A percentile compares a stretch with the other conserved stretches of the same genome.
Conservation (phyloP, 495 filamentous ascomycete genomes). For the Pseudevernia furfuracea region DNA sequence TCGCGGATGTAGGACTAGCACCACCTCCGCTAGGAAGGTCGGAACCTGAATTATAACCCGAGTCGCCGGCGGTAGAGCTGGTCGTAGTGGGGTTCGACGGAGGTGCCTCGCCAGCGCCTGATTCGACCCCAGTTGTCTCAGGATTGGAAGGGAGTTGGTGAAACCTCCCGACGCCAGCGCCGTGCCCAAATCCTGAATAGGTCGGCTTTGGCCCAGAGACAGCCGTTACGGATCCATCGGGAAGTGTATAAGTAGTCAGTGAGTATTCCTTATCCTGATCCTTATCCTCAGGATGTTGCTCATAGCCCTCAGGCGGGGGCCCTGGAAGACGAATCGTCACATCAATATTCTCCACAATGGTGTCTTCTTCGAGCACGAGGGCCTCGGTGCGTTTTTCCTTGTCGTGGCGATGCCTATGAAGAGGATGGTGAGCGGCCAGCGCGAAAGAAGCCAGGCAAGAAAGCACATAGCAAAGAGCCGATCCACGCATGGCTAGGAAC, state of each 20-base stretch:
- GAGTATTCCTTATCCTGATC: not conserved
- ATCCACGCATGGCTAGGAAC: not conserved
- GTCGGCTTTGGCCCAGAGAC: not conserved
- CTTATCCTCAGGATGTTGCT: not conserved
- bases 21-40: not conserved
- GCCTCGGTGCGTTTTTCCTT: not conserved
- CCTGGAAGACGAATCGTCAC: not conserved
- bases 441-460: not conserved
- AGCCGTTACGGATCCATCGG: not conserved
- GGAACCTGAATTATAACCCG: not conserved
- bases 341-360: not conserved
- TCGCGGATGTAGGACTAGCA: not conserved
- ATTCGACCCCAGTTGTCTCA: too few relatives aligned
- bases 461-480: not conserved
- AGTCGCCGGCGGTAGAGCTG: not conserved
- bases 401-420: not conserved
- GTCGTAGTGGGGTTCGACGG: not conserved
- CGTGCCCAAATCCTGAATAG: not conserved
- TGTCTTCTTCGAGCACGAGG: not conserved
- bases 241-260: not conserved
- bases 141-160: too few relatives aligned
- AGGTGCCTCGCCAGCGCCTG: not conserved
- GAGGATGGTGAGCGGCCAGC: not conserved
- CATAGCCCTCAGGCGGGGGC: not conserved
- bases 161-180: not conserved